phyloP scores from a whole-genome alignment of 305 asterid species.

The Coffea humblotiana region DNA sequence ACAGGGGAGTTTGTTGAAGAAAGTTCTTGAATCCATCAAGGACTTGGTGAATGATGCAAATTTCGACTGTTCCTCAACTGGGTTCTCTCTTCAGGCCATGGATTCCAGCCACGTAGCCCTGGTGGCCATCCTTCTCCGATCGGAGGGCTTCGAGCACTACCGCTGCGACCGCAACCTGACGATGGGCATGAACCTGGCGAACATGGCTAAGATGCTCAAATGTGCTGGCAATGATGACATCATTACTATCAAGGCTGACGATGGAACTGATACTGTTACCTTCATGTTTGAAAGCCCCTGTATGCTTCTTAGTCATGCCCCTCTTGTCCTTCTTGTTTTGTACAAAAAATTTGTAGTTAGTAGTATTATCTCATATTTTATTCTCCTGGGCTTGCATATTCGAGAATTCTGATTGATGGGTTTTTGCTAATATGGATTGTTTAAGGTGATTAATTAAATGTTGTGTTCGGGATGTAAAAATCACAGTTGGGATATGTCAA shows the following conservation, averaged over 20 bases:
- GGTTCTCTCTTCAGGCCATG: constrained; percentile 92
- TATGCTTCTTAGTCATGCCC: constrained; percentile 22
- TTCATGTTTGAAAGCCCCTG: constrained; percentile 92
- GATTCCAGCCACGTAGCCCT: constrained; percentile 90
- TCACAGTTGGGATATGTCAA: neutral
- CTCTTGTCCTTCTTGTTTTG: neutral
- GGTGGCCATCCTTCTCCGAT: constrained; percentile 79
- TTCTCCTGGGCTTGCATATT: neutral
- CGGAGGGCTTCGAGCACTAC: constrained; percentile 91
- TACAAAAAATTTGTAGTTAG: too few relatives aligned
- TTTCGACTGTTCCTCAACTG: constrained; percentile 84
- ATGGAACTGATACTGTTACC: constrained; percentile 78
- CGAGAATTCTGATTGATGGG: neutral
- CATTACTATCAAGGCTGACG: constrained; percentile 81
- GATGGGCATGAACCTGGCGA: constrained; percentile 79
- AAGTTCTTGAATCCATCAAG: constrained; percentile 74
- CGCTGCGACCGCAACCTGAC: constrained; percentile 80
- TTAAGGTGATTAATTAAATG: too few relatives aligned
- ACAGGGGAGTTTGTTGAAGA: constrained; percentile 82
- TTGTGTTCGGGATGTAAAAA: neutral
- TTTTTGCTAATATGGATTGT: neutral
- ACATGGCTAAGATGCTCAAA: constrained; percentile 79
- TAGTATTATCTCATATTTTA: neutral
- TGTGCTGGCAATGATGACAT: constrained; percentile 91
- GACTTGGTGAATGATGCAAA: constrained; percentile 83